A percentile compares a stretch with the other conserved stretches of the same genome.
Conservation (phyloP, 2,329 filamentous ascomycete genomes). For the Nemania bipapillata region DNA sequence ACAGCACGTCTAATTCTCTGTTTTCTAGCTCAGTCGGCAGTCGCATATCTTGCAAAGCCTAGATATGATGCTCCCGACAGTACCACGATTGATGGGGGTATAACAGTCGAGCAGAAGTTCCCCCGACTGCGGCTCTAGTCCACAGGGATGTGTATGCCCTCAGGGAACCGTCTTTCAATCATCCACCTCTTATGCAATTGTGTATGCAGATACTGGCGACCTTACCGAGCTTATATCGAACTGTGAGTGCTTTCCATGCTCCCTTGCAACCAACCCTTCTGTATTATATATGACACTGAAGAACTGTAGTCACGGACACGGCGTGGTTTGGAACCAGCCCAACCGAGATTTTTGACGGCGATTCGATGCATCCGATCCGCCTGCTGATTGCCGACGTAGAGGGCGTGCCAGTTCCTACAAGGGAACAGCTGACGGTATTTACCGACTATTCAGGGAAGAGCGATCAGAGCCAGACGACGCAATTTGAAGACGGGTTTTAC, state of each 20-base stretch:
- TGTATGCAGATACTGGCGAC: conserved; percentile 15
- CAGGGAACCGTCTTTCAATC: conserved; percentile 4
- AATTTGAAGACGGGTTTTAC: conserved; percentile 9
- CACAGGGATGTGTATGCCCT: conserved; percentile 6
- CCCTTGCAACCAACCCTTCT: background rate
- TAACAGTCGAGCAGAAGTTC: background rate
- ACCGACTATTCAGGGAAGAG: conserved; percentile 14
- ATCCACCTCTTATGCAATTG: conserved; percentile 7
- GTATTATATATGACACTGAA: background rate
- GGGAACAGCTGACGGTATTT: background rate
- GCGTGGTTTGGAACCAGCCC: conserved; percentile 16
- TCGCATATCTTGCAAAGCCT: background rate
- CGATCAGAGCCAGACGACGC: conserved; percentile 2
- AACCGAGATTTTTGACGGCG: background rate
- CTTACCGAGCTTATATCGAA: conserved; percentile 15
- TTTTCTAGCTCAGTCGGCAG: conserved; percentile 3
- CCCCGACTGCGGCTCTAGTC: background rate
- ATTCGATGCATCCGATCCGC: background rate
- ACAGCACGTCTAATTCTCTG: conserved; percentile 3
- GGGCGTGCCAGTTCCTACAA: conserved; percentile 5
- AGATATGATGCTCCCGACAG: no score
- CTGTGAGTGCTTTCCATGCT: background rate
- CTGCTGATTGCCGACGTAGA: conserved; percentile 4
- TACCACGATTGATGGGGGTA: no score
- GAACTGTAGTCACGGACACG: conserved; percentile 2